Evolutionary conservation across 2,329 filamentous ascomycete species (phyloP).

Genomic region (Apiospora phragmitis): DNA sequence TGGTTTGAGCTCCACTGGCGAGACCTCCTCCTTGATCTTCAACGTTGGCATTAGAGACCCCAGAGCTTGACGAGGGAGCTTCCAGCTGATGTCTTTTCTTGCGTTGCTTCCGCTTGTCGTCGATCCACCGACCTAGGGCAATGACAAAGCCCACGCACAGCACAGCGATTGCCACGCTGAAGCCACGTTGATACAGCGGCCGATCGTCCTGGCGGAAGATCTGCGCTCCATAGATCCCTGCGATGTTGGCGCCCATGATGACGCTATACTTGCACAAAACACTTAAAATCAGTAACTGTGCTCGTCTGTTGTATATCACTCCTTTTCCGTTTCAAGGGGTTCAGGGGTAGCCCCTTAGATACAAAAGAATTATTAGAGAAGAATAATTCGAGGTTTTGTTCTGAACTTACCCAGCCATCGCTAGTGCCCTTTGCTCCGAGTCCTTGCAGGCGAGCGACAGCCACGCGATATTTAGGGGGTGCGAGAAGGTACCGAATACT

Average conservation of each 20-base stretch:
- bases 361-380: too few species aligned
- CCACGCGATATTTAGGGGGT: slow-evolving; percentile 55
- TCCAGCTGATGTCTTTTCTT: background rate
- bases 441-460: slow-evolving; percentile 52
- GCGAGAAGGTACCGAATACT: slow-evolving; percentile 51
- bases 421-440: slow-evolving; percentile 47
- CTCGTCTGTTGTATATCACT: too few species aligned
- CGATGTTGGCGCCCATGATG: slow-evolving; percentile 6
- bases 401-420: slow-evolving; percentile 35
- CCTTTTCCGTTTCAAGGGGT: too few species aligned
- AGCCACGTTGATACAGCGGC: background rate
- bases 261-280: background rate
- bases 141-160: background rate
- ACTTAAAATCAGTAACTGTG: background rate
- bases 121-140: background rate
- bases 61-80: background rate
- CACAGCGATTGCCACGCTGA: background rate
- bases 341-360: too few species aligned
- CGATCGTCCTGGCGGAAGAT: slow-evolving; percentile 1
- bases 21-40: background rate
- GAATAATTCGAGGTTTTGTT: too few species aligned
- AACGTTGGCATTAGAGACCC: background rate
- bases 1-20: background rate
- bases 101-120: background rate
- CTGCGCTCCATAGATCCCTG: background rate